These are phyloP conservation scores for Carex pumila DNA, from an alignment of 176 grass and related monocot species.

Conservation along the genomic window DNA sequence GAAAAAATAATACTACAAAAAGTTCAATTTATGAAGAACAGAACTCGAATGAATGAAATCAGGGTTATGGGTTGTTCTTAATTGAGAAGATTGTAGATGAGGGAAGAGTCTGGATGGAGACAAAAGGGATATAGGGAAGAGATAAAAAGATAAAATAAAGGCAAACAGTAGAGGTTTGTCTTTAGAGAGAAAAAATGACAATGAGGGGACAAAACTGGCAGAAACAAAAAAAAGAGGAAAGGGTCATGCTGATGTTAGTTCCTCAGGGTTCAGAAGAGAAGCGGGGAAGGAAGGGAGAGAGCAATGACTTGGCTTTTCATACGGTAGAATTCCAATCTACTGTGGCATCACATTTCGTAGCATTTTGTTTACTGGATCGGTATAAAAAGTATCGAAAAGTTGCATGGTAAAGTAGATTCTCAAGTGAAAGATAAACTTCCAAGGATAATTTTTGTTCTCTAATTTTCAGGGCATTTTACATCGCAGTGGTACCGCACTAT, in stretches of 20 bases:
- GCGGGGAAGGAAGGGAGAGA: neutral
- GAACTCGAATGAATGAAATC: neutral
- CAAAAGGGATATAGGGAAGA: conserved; percentile 18
- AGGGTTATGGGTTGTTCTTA: neutral
- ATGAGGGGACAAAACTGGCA: conserved; percentile 20
- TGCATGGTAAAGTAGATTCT: neutral
- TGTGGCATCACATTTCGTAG: conserved; percentile 1
- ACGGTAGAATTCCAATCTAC: conserved; percentile 20
- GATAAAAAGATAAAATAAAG: conserved; percentile 25
- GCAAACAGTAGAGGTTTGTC: conserved; percentile 13
- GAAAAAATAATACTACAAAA: neutral
- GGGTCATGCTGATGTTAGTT: conserved; percentile 16
- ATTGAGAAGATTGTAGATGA: neutral
- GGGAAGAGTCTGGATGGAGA: neutral
- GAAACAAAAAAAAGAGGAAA: neutral
- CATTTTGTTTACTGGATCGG: neutral
- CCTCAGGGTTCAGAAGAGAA: neutral
- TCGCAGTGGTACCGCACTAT: neutral
- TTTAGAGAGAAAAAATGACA: neutral
- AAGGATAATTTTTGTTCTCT: neutral
- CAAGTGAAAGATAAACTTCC: neutral
- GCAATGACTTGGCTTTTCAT: conserved; percentile 12
- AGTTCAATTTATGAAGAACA: neutral
- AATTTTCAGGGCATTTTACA: neutral
- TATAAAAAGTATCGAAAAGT: neutral